These are phyloP conservation scores for Yarrowia bubula DNA, from an alignment of 805 yeast genomes.

Conservation along the genomic window DNA sequence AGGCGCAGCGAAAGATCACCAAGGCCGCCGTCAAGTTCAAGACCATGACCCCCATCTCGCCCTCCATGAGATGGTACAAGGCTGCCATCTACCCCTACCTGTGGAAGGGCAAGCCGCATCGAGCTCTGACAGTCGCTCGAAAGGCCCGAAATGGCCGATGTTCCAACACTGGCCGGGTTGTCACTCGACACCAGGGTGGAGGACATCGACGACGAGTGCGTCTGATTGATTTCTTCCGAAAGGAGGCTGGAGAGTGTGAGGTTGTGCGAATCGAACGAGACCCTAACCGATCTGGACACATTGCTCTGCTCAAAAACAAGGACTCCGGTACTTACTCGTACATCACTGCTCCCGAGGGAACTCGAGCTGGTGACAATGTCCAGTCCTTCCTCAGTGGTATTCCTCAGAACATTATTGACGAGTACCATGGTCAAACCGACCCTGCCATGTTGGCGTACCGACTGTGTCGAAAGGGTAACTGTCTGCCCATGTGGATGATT, in stretches of 20 bases:
- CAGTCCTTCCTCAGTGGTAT: constrained; percentile 89
- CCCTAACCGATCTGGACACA: constrained; percentile 90
- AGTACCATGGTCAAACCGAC: constrained; percentile 89
- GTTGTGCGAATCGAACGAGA: constrained; percentile 92
- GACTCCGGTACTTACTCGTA: constrained; percentile 66
- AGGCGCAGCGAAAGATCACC: constrained; percentile 69
- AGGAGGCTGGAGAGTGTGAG: constrained; percentile 64
- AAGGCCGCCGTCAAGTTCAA: constrained; percentile 68
- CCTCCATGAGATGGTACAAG: constrained; percentile 85
- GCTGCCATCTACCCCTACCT: constrained; percentile 84
- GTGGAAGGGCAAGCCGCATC: constrained; percentile 79
- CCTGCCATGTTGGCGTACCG: constrained; percentile 86
- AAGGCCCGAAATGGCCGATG: constrained; percentile 77
- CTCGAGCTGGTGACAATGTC: constrained; percentile 87
- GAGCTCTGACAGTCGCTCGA: constrained; percentile 69
- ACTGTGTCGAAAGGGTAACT: constrained; percentile 90
- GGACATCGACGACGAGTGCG: constrained; percentile 90
- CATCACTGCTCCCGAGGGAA: constrained; percentile 86
- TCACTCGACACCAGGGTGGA: constrained; percentile 95
- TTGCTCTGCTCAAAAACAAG: constrained; percentile 74
- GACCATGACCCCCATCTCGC: constrained; percentile 57
- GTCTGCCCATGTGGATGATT: constrained; percentile 86
- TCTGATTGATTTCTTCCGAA: constrained; percentile 71
- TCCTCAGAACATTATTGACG: constrained; percentile 66
- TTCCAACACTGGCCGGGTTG: constrained; percentile 80